phyloP scores from a whole-genome alignment of 345 rosid genomes.

The Atalantia buxifolia region DNA sequence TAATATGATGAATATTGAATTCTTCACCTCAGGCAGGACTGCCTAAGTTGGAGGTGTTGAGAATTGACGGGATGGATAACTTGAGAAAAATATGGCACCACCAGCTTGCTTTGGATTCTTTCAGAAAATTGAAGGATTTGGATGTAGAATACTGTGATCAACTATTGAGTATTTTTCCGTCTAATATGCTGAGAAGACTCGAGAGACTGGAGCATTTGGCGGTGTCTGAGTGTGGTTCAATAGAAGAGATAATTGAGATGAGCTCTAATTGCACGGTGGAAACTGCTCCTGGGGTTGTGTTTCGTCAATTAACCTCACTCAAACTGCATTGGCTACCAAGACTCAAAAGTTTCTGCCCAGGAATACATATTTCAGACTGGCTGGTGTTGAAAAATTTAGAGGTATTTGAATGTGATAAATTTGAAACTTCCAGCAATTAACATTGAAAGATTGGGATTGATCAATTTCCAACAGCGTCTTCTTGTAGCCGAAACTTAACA shows the following conservation, averaged over 20 bases:
- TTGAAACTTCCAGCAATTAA: neutral
- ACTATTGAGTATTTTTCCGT: neutral
- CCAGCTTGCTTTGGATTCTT: neutral
- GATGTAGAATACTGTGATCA: neutral
- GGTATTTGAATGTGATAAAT: neutral
- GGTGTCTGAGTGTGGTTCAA: neutral
- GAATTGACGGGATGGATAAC: neutral
- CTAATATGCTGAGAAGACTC: neutral
- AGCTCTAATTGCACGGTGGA: neutral
- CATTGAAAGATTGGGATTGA: conserved; percentile 3
- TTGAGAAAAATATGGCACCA: neutral
- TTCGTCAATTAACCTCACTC: neutral
- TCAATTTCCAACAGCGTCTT: neutral
- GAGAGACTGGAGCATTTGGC: neutral
- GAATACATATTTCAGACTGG: neutral
- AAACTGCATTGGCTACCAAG: neutral
- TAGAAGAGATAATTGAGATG: conserved; percentile 11
- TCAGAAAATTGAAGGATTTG: neutral
- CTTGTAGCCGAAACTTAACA: neutral
- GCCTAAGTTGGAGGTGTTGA: neutral
- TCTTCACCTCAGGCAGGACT: neutral
- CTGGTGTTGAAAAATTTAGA: neutral
- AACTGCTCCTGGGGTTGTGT: neutral
- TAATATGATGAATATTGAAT: too few relatives aligned
- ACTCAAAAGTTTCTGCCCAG: neutral